Percentiles rank a stretch among this genome's conserved stretches.
These are phyloP conservation scores for Juglanconis sp. DNA, from an alignment of 2,329 filamentous ascomycete species.

Conservation along the genomic window DNA sequence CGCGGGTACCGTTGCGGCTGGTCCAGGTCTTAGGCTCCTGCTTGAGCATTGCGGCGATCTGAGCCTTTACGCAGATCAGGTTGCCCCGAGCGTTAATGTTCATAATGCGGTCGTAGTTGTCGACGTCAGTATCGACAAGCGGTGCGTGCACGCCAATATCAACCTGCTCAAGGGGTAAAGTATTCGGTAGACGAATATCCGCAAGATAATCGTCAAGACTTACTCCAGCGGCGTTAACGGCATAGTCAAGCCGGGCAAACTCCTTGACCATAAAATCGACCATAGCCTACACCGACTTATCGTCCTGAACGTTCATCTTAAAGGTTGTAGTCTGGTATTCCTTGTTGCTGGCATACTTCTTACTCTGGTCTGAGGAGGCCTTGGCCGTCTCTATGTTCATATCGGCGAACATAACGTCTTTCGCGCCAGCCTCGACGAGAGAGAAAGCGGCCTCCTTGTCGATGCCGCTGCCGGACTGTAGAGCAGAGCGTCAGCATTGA, in stretches of 20 bases:
- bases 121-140: slow-evolving; percentile 17
- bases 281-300: slow-evolving; percentile 19
- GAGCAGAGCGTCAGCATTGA: neutral
- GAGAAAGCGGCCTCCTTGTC: slow-evolving; percentile 22
- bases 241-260: slow-evolving; percentile 22
- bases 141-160: slow-evolving; percentile 19
- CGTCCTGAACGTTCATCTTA: slow-evolving; percentile 19
- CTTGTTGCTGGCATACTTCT: slow-evolving; percentile 19
- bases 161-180: neutral
- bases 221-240: slow-evolving; percentile 21
- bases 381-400: slow-evolving; percentile 20
- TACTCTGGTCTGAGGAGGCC: slow-evolving; percentile 20
- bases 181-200: neutral
- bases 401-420: slow-evolving; percentile 21
- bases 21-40: slow-evolving; percentile 20
- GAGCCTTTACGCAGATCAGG: slow-evolving; percentile 18
- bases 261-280: slow-evolving; percentile 21
- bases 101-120: slow-evolving; percentile 23
- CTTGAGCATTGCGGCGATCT: slow-evolving; percentile 19
- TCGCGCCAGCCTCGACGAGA: slow-evolving; percentile 22
- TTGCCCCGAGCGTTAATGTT: slow-evolving; percentile 22
- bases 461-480: slow-evolving; percentile 21
- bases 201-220: neutral
- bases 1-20: slow-evolving; percentile 18
- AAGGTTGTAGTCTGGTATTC: slow-evolving; percentile 9